phyloP scores from a whole-genome alignment of 345 rosid genomes.

The Camelina sativa region DNA sequence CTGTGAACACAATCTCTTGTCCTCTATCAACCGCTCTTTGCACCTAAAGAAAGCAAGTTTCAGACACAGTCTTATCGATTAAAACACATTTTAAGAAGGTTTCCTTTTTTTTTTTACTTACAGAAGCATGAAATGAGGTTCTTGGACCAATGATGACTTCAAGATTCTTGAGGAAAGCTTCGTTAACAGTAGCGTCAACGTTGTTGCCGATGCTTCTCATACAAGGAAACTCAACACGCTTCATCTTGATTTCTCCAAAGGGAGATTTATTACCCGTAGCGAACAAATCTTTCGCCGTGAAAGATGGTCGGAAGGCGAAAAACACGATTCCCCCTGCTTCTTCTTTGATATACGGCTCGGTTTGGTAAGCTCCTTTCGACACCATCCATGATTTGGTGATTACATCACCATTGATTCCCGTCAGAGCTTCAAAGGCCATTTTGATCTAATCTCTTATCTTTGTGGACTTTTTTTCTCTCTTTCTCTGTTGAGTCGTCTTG shows the following conservation, averaged over 20 bases:
- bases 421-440: constrained; percentile 38
- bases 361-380: constrained; percentile 49
- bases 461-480: background rate
- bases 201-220: constrained; percentile 61
- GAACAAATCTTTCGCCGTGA: constrained; percentile 50
- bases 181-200: constrained; percentile 59
- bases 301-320: constrained; percentile 62
- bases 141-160: constrained; percentile 14
- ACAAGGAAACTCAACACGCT: constrained; percentile 53
- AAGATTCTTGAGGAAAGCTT: constrained; percentile 58
- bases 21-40: constrained; percentile 37
- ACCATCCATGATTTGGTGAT: constrained; percentile 51
- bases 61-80: constrained; percentile 1
- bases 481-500: constrained; percentile 16
- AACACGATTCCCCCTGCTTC: constrained; percentile 28
- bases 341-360: constrained; percentile 39
- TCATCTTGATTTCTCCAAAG: constrained; percentile 62
- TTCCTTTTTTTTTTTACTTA: constrained; percentile 11
- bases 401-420: constrained; percentile 45
- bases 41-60: constrained; percentile 53
- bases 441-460: background rate
- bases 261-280: constrained; percentile 32
- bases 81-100: background rate
- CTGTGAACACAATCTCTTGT: constrained; percentile 72
- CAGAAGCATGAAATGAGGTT: constrained; percentile 6